Percentiles rank a stretch among this genome's conserved stretches.
phyloP scores from a whole-genome alignment of 306 rosid genomes.

The Trichosanthes truncata region DNA sequence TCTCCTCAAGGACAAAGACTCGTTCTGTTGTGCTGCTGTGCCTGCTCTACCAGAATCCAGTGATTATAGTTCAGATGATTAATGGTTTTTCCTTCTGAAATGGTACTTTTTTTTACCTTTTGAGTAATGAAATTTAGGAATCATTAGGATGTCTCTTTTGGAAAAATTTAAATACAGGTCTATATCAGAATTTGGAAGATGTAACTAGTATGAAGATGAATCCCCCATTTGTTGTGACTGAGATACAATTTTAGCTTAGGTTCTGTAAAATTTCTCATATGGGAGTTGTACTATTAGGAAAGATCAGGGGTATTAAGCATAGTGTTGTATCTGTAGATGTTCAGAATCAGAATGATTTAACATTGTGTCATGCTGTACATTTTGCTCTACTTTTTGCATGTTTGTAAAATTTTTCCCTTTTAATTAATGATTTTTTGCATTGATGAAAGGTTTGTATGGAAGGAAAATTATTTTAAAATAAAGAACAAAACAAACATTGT shows the following conservation, averaged over 20 bases:
- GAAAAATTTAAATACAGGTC: not conserved
- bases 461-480: no score
- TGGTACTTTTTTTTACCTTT: not conserved
- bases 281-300: not conserved
- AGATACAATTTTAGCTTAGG: not conserved
- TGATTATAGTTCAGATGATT: constrained; percentile 81
- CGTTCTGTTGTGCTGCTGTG: constrained; percentile 78
- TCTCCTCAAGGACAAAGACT: constrained; percentile 83
- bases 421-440: no score
- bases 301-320: no score
- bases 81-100: not conserved
- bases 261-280: not conserved
- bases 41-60: constrained; percentile 64
- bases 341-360: not conserved
- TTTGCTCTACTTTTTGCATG: not conserved
- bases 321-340: not conserved
- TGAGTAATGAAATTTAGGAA: not conserved
- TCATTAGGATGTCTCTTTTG: not conserved
- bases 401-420: not conserved
- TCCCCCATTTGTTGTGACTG: not conserved
- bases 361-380: not conserved
- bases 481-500: no score
- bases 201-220: constrained; percentile 2
- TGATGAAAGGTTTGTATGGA: no score
- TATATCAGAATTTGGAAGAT: not conserved